These are phyloP conservation scores for Zygoascus bituminiphila DNA, from an alignment of 805 yeast genomes.

Conservation along the genomic window DNA sequence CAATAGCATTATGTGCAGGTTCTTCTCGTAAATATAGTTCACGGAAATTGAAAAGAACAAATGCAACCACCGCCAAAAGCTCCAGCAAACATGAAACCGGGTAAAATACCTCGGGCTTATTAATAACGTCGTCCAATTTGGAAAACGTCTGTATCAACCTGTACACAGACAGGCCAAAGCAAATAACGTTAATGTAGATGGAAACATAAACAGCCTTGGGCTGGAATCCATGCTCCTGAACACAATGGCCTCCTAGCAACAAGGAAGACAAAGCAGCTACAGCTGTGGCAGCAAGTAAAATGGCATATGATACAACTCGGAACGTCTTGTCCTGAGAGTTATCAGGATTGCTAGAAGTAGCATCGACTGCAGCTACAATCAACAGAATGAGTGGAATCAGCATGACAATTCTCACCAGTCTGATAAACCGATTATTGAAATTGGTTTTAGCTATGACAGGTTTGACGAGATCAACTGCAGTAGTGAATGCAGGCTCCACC, in stretches of 20 bases:
- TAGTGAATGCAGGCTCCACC: neutral
- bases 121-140: neutral
- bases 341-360: neutral
- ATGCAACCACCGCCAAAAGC: neutral
- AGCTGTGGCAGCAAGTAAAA: neutral
- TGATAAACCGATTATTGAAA: neutral
- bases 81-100: neutral
- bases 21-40: neutral
- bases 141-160: neutral
- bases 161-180: neutral
- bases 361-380: neutral
- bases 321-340: neutral
- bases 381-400: neutral
- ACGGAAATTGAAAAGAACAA: neutral
- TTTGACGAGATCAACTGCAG: neutral
- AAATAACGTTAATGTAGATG: neutral
- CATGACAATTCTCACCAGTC: neutral
- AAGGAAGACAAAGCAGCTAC: neutral
- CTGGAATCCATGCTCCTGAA: neutral
- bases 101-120: neutral
- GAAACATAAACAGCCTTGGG: neutral
- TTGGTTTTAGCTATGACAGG: neutral
- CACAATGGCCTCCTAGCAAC: neutral
- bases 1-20: neutral
- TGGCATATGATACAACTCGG: neutral